phyloP scores from a whole-genome alignment of 139 green algal genomes.

The Volvox africanus region DNA sequence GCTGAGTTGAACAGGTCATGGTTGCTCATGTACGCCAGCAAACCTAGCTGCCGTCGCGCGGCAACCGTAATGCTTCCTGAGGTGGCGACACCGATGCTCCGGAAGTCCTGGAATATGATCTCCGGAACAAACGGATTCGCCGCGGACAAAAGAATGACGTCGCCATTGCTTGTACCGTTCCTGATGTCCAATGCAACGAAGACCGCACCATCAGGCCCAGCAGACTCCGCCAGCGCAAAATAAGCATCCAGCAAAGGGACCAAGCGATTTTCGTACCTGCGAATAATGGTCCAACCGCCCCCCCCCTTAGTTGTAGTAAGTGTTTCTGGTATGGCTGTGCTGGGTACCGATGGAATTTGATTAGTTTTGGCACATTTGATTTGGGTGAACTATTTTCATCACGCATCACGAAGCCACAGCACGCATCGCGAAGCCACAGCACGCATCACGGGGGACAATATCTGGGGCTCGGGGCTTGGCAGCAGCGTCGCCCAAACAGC shows the following conservation, averaged over 20 bases:
- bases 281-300: no score
- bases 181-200: background rate
- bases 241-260: slow-evolving; percentile 46
- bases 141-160: background rate
- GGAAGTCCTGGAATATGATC: slow-evolving; percentile 12
- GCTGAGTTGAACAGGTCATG: slow-evolving; percentile 67
- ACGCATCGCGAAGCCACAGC: no score
- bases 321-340: no score
- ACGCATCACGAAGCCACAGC: no score
- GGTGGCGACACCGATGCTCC: background rate
- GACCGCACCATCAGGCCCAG: background rate
- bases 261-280: slow-evolving; percentile 38
- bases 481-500: no score
- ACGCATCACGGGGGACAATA: no score
- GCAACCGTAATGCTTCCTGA: background rate
- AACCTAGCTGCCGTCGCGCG: background rate
- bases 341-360: no score
- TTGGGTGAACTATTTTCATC: no score
- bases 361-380: no score
- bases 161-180: background rate
- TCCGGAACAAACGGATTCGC: background rate
- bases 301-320: no score
- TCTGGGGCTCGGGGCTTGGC: no score
- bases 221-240: background rate
- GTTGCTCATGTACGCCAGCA: slow-evolving; percentile 47